phyloP scores from a whole-genome alignment of 768 basidiomycete species.

The Panaeolus cyanescens region DNA sequence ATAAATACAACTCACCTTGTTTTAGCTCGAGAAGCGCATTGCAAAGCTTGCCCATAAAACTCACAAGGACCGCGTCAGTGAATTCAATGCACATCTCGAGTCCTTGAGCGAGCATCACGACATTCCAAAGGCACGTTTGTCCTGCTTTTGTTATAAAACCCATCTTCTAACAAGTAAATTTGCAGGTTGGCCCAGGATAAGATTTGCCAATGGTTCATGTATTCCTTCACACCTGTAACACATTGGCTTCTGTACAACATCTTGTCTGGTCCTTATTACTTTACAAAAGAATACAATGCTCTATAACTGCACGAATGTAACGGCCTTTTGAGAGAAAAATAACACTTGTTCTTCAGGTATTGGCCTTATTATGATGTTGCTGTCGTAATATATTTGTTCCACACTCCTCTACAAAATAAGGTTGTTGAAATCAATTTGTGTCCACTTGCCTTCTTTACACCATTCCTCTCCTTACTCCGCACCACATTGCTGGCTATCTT shows the following conservation, averaged over 20 bases:
- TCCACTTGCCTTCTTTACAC: constrained; percentile 31
- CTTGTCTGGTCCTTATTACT: constrained; percentile 1
- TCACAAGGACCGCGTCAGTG: constrained; percentile 92
- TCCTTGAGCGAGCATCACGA: constrained; percentile 91
- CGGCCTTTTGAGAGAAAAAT: neutral
- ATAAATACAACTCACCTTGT: constrained; percentile 8
- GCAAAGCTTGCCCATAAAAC: constrained; percentile 79
- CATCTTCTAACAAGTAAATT: constrained; percentile 11
- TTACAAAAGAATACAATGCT: neutral
- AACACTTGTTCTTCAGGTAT: neutral
- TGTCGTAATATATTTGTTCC: constrained; percentile 59
- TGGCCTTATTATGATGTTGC: constrained; percentile 12
- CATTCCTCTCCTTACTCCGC: constrained; percentile 29
- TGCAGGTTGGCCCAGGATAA: constrained; percentile 88
- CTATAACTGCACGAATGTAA: neutral
- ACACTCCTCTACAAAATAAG: constrained; percentile 36
- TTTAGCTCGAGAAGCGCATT: constrained; percentile 73
- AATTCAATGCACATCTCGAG: constrained; percentile 88
- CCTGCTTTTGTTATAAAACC: constrained; percentile 1
- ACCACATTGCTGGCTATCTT: constrained; percentile 20
- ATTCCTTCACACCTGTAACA: neutral
- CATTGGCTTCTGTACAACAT: neutral
- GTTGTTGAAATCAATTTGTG: constrained; percentile 37
- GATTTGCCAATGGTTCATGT: constrained; percentile 1
- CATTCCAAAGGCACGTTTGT: constrained; percentile 74